These are phyloP conservation scores for Halenospora varia DNA, from an alignment of 495 filamentous ascomycete genomes.

Conservation along the genomic window DNA sequence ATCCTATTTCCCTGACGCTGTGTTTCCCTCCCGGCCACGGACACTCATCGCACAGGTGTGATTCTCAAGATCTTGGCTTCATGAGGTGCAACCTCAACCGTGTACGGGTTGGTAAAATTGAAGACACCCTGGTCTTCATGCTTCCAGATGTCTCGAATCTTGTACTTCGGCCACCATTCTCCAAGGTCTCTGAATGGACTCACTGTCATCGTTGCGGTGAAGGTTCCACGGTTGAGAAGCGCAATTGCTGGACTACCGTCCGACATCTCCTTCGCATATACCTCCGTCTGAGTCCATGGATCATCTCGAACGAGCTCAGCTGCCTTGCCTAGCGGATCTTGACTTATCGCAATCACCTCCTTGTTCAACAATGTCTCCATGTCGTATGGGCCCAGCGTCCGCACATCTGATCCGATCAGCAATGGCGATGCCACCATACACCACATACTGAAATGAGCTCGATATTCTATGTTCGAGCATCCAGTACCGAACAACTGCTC, in stretches of 20 bases:
- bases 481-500: neutral
- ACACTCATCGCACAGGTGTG: no score
- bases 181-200: neutral
- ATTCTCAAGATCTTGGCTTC: neutral
- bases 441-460: constrained; percentile 50
- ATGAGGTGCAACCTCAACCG: neutral
- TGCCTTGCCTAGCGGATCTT: constrained; percentile 42
- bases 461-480: constrained; percentile 28
- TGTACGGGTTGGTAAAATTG: neutral
- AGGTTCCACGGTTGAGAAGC: neutral
- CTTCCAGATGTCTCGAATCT: neutral
- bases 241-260: neutral
- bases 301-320: constrained; percentile 16
- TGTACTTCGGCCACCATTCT: neutral
- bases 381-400: constrained; percentile 30
- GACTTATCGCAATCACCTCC: constrained; percentile 43
- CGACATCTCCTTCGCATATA: neutral
- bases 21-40: no score
- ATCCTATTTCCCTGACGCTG: no score
- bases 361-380: constrained; percentile 38
- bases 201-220: neutral
- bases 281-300: neutral
- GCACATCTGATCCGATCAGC: constrained; percentile 42
- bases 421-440: constrained; percentile 47
- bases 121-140: neutral